Evolutionary conservation across 2,329 filamentous ascomycete species (phyloP), one percentile per base, ranked within the genome.

Genomic region (Trichoderma pleuroti): DNA sequence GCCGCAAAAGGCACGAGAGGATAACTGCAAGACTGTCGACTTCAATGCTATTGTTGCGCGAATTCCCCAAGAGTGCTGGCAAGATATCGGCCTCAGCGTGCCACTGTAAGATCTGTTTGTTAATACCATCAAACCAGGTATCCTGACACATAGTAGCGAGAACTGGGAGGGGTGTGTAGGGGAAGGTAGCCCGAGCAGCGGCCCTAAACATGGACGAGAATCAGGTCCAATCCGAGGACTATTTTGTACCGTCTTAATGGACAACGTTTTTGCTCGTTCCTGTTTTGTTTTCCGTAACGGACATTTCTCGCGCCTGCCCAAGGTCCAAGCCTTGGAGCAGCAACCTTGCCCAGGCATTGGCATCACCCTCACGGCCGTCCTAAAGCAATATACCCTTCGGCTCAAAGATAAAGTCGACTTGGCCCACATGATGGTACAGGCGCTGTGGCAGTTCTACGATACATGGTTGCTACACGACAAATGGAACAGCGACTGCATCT

Each of bases 211-310:
- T 46, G 18, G 1, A 11, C 39, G 5, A 46, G 39, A 2, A 46
- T 46, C 39, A 21, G 0, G 10, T 2, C 39, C n/a, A 11, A 18
- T 2, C 39, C 39, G 0, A 21, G 18, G 18, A 46, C 1, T 46
- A 3, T 46, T 46, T 46, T 46, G 39, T 11, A 0, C 0, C 39
- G n/a, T 46, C 8, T 46, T 46, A 18, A 46, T 5, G 4, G 0
- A 42, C 4, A n/a, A 42, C 8, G 1, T 0, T 0, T 42, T 11
- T 42, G 18, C 39, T 46, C 18, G 39, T 46, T 0, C 0, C 0
- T 4, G 18, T 46, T 46, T 46, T 11, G 39, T n/a, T 46, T 46
- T 46, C 39, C 39, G 39, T n/a, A 46, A 46, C 39, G 39, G 39
- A n/a, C 0, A 46, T 46, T 46, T 46, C 18, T n/a, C 2, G 12